Evolutionary conservation across 2,329 filamentous ascomycete genomes (phyloP).

Genomic region (Neurospora sp.): DNA sequence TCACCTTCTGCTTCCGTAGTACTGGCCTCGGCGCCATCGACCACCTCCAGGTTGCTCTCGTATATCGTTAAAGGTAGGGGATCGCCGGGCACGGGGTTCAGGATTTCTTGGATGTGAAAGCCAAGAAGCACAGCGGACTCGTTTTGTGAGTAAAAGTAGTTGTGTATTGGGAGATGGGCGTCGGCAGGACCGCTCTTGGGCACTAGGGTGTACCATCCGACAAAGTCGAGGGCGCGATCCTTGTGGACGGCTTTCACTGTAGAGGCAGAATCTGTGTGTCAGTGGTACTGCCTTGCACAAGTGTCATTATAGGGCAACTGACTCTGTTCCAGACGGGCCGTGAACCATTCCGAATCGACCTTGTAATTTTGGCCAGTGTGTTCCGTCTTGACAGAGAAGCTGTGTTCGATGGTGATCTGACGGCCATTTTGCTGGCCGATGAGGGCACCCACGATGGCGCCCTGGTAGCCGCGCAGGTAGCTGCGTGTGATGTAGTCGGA

Average conservation of each 20-base stretch:
- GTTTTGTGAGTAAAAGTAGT: constrained; percentile 68
- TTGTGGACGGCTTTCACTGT: constrained; percentile 85
- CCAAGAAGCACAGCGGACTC: constrained; percentile 82
- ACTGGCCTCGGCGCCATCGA: constrained; percentile 23
- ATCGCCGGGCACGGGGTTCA: constrained; percentile 52
- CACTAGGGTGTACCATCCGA: constrained; percentile 85
- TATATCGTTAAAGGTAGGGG: constrained; percentile 87
- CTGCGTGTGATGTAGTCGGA: constrained; percentile 95
- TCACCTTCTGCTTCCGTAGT: constrained; percentile 27
- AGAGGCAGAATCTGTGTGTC: constrained; percentile 3
- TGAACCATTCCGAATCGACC: constrained; percentile 65
- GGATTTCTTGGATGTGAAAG: constrained; percentile 62
- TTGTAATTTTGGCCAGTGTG: constrained; percentile 43
- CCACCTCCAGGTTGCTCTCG: constrained; percentile 63
- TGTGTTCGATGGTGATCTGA: constrained; percentile 84
- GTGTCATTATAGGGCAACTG: constrained; percentile 25
- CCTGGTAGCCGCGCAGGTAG: constrained; percentile 62
- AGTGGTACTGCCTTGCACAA: neutral
- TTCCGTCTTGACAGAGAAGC: constrained; percentile 67
- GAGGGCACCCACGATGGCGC: constrained; percentile 78
- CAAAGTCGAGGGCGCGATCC: constrained; percentile 69
- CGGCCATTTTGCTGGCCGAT: constrained; percentile 86
- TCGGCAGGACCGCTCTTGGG: constrained; percentile 60
- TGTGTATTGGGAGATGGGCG: constrained; percentile 65
- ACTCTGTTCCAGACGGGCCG: constrained; percentile 76